Evolutionary conservation across 2,329 filamentous ascomycete species (phyloP), one percentile per base, ranked within the genome.

Genomic region (Aspergillus sp.): DNA sequence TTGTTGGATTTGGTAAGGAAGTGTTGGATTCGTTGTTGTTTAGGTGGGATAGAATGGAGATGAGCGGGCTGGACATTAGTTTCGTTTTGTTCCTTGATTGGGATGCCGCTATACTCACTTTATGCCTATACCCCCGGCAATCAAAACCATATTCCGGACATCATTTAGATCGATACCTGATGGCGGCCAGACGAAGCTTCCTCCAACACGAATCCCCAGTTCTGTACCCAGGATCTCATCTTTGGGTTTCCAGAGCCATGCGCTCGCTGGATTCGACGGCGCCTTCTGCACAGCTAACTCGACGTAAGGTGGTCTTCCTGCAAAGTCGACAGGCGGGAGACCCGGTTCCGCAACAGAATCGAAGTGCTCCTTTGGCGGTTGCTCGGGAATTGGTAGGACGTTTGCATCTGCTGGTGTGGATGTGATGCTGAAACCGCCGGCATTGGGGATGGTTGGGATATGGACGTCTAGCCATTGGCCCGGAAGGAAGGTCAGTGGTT

Each of bases 381-480:
- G 37, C 22, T 58, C 57, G 7, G 59, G 55, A 17, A 55, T 55
- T 9, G 61, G 60, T n/a, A 65, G 57, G 9, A 56, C 43, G 63
- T 66, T 51, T 3, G 80, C 77, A 47, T 75, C 70, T 38, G 76
- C 77, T 0, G 88, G 88, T 0, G 85, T 72, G 1, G 87, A 93
- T 5, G 88, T 91, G 54, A 95, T 86, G 38, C 89, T 95, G 73
- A 95, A 95, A 49, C 90, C 90, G 30, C 90, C 90, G 3, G 88
- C 83, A 63, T 85, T 82, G 39, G 77, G 60, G 41, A 88, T 70
- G 33, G 73, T 74, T 1, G 90, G 88, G 46, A 89, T 79, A 64
- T 86, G 84, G 5, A 89, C 83, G 64, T 95, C 90, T 48, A 95
- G 77, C 88, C 89, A 95, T 74, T 95, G 90, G 46, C 90, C 90